Evolutionary conservation across 2,329 filamentous ascomycete genomes (phyloP).

Genomic region (Verticillium tricorpus): DNA sequence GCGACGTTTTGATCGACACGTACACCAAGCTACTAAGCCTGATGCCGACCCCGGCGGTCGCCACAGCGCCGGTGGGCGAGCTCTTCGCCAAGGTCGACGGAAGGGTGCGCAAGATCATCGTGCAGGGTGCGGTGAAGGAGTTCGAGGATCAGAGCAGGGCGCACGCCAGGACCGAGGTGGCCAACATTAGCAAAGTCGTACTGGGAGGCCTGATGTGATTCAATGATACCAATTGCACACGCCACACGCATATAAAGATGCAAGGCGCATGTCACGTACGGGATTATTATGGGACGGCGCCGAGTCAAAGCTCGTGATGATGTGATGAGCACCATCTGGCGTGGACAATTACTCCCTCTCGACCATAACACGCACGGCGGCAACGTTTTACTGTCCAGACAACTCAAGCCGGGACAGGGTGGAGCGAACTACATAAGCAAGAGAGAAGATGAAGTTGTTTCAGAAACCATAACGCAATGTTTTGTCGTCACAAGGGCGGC

Average conservation of each 20-base stretch:
- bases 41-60: conserved; percentile 70
- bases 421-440: neutral
- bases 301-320: too few relatives aligned
- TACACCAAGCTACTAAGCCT: conserved; percentile 76
- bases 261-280: too few relatives aligned
- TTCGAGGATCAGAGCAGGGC: conserved; percentile 83
- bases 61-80: conserved; percentile 68
- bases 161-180: conserved; percentile 75
- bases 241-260: neutral
- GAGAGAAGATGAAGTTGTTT: conserved; percentile 24
- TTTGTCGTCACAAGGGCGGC: conserved; percentile 17
- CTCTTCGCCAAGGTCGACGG: conserved; percentile 87
- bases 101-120: conserved; percentile 80
- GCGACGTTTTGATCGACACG: conserved; percentile 90
- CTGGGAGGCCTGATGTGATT: conserved; percentile 73
- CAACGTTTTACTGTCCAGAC: neutral
- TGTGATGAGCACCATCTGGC: too few relatives aligned
- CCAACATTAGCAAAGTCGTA: conserved; percentile 82
- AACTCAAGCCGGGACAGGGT: neutral
- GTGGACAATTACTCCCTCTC: too few relatives aligned
- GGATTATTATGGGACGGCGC: too few relatives aligned
- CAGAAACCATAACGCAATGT: conserved; percentile 46
- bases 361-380: too few relatives aligned
- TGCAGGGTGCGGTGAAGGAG: conserved; percentile 82
- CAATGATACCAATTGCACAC: neutral